These are phyloP conservation scores for Rickenella mellea DNA, from an alignment of 768 basidiomycete genomes.

Conservation along the genomic window DNA sequence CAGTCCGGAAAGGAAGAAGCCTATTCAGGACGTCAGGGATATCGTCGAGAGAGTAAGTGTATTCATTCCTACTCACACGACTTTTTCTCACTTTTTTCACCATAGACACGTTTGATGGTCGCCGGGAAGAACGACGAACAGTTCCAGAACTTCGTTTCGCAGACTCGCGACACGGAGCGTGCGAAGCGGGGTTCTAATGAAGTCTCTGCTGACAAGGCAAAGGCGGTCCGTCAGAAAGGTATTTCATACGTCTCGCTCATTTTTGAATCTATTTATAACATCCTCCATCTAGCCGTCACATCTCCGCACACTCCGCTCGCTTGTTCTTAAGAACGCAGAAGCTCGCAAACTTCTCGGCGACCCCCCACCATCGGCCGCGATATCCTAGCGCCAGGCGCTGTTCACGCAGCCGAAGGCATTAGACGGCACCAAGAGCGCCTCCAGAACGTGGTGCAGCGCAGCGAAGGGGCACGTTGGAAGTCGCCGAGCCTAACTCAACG, in stretches of 20 bases:
- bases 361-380: slow-evolving; percentile 75
- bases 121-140: slow-evolving; percentile 88
- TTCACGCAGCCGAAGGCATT: slow-evolving; percentile 59
- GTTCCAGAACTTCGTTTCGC: slow-evolving; percentile 85
- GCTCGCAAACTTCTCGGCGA: slow-evolving; percentile 82
- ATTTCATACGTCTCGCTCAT: slow-evolving; percentile 11
- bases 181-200: slow-evolving; percentile 30
- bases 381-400: slow-evolving; percentile 64
- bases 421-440: slow-evolving; percentile 59
- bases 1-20: slow-evolving; percentile 65
- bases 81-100: no score
- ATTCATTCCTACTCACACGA: no score
- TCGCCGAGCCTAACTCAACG: slow-evolving; percentile 30
- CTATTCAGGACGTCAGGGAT: slow-evolving; percentile 68
- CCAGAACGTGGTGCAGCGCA: slow-evolving; percentile 56
- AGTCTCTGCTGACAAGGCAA: slow-evolving; percentile 43
- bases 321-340: slow-evolving; percentile 89
- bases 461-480: slow-evolving; percentile 53
- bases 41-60: slow-evolving; percentile 77
- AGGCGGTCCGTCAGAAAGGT: slow-evolving; percentile 43
- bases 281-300: slow-evolving; percentile 66
- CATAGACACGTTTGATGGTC: slow-evolving; percentile 62
- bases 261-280: no score
- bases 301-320: slow-evolving; percentile 77
- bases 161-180: slow-evolving; percentile 42